These are phyloP conservation scores for Chamaecrista fasciculata DNA, from an alignment of 306 rosid species.

Conservation along the genomic window DNA sequence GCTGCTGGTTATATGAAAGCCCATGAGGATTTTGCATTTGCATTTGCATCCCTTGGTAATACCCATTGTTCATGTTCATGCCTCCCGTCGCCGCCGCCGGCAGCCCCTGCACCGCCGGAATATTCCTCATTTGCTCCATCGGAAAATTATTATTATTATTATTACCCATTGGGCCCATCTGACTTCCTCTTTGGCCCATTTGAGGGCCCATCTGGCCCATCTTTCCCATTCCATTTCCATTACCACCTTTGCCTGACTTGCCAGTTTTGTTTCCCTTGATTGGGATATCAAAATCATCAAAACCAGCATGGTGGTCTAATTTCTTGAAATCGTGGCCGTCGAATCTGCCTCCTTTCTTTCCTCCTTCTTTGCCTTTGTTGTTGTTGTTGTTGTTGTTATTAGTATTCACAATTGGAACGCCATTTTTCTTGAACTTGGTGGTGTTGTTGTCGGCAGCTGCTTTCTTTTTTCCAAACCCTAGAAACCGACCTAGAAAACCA, in stretches of 20 bases:
- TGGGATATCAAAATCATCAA: constrained; percentile 50
- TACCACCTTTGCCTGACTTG: constrained; percentile 35
- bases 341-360: constrained; percentile 41
- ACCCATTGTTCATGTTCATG: constrained; percentile 66
- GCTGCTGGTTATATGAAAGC: constrained; percentile 48
- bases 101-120: constrained; percentile 79
- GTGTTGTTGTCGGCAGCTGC: constrained; percentile 32
- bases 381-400: too few species aligned
- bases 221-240: constrained; percentile 28
- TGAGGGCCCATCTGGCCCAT: constrained; percentile 45
- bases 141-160: too few species aligned
- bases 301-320: constrained; percentile 41
- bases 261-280: constrained; percentile 48
- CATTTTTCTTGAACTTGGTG: constrained; percentile 35
- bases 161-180: constrained; percentile 36
- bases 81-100: constrained; percentile 63
- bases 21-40: constrained; percentile 26
- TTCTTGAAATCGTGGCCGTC: constrained; percentile 37
- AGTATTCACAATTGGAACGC: constrained; percentile 32
- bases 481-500: constrained; percentile 42
- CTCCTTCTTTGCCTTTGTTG: constrained; percentile 44
- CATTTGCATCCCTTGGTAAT: constrained; percentile 68
- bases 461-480: constrained; percentile 59
- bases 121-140: constrained; percentile 54
- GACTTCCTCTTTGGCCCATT: constrained; percentile 11